Percentiles rank a stretch among this genome's conserved stretches.
Conservation (phyloP, 2,329 filamentous ascomycete species). For the Nigrospora oryzae region DNA sequence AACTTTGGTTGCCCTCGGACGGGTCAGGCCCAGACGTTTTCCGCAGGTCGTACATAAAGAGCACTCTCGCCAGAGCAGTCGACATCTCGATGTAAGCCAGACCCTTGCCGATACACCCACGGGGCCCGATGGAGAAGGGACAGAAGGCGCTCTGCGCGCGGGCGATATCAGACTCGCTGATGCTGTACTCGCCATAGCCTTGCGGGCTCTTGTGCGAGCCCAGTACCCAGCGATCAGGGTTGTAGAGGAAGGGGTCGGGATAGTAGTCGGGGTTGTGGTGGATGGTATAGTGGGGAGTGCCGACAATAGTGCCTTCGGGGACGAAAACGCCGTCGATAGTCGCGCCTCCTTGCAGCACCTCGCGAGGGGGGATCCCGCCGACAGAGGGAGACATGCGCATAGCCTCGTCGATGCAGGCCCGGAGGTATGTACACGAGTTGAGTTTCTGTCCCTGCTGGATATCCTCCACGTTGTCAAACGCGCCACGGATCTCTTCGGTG, state of each 20-base stretch:
- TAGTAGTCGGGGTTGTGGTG: constrained; percentile 60
- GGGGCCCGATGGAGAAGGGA: constrained; percentile 62
- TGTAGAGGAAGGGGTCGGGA: constrained; percentile 47
- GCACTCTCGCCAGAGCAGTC: constrained; percentile 49
- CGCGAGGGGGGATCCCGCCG: constrained; percentile 50
- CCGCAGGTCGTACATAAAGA: constrained; percentile 55
- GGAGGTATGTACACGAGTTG: constrained; percentile 46
- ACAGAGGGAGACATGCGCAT: constrained; percentile 56
- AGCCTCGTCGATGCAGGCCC: constrained; percentile 56
- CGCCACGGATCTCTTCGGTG: constrained; percentile 40
- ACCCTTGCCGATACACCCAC: constrained; percentile 66
- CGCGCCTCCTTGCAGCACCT: constrained; percentile 47
- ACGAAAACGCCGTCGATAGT: constrained; percentile 43
- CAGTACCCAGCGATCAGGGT: constrained; percentile 58
- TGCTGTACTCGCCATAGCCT: constrained; percentile 20
- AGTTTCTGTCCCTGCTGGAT: constrained; percentile 44
- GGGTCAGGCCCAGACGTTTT: constrained; percentile 40
- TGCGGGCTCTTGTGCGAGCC: constrained; percentile 30
- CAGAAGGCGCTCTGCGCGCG: constrained; percentile 62
- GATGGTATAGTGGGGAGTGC: constrained; percentile 58
- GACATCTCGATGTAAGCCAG: constrained; percentile 61
- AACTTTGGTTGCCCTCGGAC: constrained; percentile 38
- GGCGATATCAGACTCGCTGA: constrained; percentile 41
- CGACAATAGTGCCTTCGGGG: constrained; percentile 54
- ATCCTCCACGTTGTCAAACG: constrained; percentile 43